These are phyloP conservation scores for Calonectria ilicicola DNA, from an alignment of 2,329 filamentous ascomycete species.

Conservation along the genomic window DNA sequence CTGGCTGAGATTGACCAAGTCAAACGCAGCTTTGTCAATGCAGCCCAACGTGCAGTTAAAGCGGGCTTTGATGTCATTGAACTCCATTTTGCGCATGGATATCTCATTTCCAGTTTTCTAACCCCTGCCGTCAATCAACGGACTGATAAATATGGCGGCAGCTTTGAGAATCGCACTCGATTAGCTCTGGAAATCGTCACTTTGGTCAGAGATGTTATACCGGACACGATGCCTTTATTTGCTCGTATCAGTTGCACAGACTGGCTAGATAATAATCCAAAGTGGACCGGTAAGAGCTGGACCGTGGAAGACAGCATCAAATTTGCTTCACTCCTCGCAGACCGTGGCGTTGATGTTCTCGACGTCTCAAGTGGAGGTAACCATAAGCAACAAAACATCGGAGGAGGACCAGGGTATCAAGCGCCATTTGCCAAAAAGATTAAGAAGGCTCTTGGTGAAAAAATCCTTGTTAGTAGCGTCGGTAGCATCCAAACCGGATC, in stretches of 20 bases:
- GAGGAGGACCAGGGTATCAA: conserved; percentile 75
- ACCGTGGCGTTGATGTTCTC: conserved; percentile 78
- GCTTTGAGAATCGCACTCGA: conserved; percentile 78
- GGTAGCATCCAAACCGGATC: conserved; percentile 60
- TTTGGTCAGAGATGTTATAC: conserved; percentile 71
- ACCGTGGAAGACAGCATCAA: conserved; percentile 71
- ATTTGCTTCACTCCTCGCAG: conserved; percentile 73
- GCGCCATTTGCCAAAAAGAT: conserved; percentile 76
- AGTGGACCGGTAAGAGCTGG: conserved; percentile 72
- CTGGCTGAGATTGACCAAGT: conserved; percentile 73
- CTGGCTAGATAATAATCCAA: conserved; percentile 74
- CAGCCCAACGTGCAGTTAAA: conserved; percentile 66
- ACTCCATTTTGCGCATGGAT: conserved; percentile 84
- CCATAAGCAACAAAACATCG: conserved; percentile 69
- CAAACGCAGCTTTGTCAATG: conserved; percentile 70
- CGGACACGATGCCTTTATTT: conserved; percentile 77
- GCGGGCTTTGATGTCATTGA: conserved; percentile 78
- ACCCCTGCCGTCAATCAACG: conserved; percentile 77
- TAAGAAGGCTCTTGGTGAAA: conserved; percentile 78
- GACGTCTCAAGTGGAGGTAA: conserved; percentile 79
- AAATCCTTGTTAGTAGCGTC: conserved; percentile 58
- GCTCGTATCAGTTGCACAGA: conserved; percentile 81
- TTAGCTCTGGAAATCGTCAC: conserved; percentile 77
- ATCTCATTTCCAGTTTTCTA: conserved; percentile 78
- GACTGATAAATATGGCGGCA: conserved; percentile 75